These are phyloP conservation scores for Entophlyctis luteolus DNA, from an alignment of 192 early-diverging fungal species.

Conservation along the genomic window DNA sequence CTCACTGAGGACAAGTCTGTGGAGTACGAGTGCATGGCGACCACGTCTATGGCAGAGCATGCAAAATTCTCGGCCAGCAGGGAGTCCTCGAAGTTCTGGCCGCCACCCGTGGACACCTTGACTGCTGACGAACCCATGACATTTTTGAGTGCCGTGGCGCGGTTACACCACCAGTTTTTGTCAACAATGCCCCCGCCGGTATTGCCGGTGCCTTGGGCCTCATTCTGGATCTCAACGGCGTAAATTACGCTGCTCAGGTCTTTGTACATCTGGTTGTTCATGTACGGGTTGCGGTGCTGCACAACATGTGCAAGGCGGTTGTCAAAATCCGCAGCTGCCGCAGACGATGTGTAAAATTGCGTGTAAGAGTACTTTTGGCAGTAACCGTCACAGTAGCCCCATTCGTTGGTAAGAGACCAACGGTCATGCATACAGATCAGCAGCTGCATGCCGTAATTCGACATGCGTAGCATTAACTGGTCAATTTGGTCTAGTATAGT, in stretches of 20 bases:
- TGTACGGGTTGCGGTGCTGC: constrained; percentile 4
- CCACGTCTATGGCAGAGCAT: constrained; percentile 16
- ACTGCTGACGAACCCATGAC: neutral
- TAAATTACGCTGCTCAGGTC: constrained; percentile 21
- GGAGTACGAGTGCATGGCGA: constrained; percentile 19
- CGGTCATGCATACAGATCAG: constrained; percentile 25
- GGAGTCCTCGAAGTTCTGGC: neutral
- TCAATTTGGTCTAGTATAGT: neutral
- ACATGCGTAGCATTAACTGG: neutral
- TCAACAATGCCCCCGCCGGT: no score
- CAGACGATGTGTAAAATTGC: constrained; percentile 8
- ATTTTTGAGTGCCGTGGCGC: constrained; percentile 10
- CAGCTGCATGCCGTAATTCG: constrained; percentile 18
- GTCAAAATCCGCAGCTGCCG: constrained; percentile 11
- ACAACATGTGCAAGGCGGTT: constrained; percentile 22
- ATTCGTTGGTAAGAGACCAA: constrained; percentile 17
- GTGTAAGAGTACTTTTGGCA: constrained; percentile 1
- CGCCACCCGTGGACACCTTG: constrained; percentile 1
- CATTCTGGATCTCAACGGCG: constrained; percentile 21
- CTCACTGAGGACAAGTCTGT: neutral
- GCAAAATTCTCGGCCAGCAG: constrained; percentile 2
- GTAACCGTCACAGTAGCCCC: constrained; percentile 26
- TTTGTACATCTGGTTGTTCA: constrained; percentile 1
- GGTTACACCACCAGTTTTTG: constrained; percentile 23
- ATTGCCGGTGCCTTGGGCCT: constrained; percentile 18